phyloP scores from a whole-genome alignment of 2,329 filamentous ascomycete genomes.

The Chrysosporium keratinophilum region DNA sequence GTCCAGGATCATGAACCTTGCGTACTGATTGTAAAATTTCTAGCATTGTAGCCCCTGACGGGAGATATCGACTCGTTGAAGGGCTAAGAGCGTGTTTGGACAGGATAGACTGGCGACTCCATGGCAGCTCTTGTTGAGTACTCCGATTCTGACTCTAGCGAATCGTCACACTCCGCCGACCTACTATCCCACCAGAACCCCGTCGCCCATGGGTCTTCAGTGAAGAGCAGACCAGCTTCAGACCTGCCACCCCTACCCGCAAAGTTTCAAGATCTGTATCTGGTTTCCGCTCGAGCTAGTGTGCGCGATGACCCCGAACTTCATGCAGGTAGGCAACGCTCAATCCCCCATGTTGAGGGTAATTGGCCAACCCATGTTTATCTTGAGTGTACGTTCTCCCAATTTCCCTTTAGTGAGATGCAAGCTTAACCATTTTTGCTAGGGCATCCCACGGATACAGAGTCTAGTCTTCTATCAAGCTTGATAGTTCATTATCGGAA shows the following conservation, averaged over 20 bases:
- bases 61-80: slow-evolving; percentile 24
- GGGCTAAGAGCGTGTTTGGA: too few relatives aligned
- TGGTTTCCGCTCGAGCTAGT: slow-evolving; percentile 65
- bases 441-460: slow-evolving; percentile 34
- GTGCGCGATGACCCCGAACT: slow-evolving; percentile 71
- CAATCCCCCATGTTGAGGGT: slow-evolving; percentile 72
- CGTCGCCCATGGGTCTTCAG: too few relatives aligned
- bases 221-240: background rate
- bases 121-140: slow-evolving; percentile 37
- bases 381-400: slow-evolving; percentile 65
- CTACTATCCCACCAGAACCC: slow-evolving; percentile 38
- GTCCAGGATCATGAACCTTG: slow-evolving; percentile 46
- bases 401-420: background rate
- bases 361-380: slow-evolving; percentile 93
- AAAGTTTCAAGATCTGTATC: slow-evolving; percentile 81
- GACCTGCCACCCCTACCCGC: slow-evolving; percentile 62
- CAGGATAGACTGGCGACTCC: slow-evolving; percentile 28
- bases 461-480: slow-evolving; percentile 25
- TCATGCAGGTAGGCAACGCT: slow-evolving; percentile 73
- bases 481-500: slow-evolving; percentile 23
- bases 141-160: too few relatives aligned
- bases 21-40: slow-evolving; percentile 48
- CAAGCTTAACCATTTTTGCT: slow-evolving; percentile 11
- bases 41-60: slow-evolving; percentile 41
- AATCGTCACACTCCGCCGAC: too few relatives aligned